A percentile compares a stretch with the other conserved stretches of the same genome.
phyloP scores from a whole-genome alignment of 2,329 filamentous ascomycete species.

The Trichophyton schoenleinii region DNA sequence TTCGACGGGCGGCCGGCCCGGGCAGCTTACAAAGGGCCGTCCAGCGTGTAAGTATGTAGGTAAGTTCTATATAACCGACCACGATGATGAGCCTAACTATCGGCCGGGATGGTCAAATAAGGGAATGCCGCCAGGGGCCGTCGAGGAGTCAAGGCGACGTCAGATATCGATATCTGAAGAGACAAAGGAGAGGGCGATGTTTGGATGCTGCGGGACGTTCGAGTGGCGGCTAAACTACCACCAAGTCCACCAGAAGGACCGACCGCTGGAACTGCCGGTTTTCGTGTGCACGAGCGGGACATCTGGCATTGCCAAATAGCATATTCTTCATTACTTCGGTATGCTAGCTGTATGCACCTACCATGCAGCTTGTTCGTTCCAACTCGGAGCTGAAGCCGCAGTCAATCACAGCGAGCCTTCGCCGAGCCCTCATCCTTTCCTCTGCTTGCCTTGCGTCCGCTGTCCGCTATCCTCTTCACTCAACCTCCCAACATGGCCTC shows the following conservation, averaged over 20 bases:
- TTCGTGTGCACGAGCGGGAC: neutral
- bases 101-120: neutral
- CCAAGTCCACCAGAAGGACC: too few relatives aligned
- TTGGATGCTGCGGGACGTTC: neutral
- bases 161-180: too few relatives aligned
- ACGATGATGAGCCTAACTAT: neutral
- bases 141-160: neutral
- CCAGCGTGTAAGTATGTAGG: neutral
- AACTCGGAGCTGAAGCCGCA: neutral
- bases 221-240: too few relatives aligned
- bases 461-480: neutral
- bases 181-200: neutral
- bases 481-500: neutral
- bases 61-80: neutral
- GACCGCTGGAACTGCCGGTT: neutral
- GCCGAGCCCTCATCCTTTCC: neutral
- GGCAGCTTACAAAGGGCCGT: neutral
- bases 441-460: neutral
- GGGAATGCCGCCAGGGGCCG: neutral
- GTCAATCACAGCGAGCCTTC: neutral
- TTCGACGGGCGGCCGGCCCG: neutral
- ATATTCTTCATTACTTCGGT: too few relatives aligned
- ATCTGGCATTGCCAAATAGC: neutral
- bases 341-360: too few relatives aligned
- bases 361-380: neutral